phyloP scores from a whole-genome alignment of 2,329 filamentous ascomycete species.

The Colletotrichum simmondsii region DNA sequence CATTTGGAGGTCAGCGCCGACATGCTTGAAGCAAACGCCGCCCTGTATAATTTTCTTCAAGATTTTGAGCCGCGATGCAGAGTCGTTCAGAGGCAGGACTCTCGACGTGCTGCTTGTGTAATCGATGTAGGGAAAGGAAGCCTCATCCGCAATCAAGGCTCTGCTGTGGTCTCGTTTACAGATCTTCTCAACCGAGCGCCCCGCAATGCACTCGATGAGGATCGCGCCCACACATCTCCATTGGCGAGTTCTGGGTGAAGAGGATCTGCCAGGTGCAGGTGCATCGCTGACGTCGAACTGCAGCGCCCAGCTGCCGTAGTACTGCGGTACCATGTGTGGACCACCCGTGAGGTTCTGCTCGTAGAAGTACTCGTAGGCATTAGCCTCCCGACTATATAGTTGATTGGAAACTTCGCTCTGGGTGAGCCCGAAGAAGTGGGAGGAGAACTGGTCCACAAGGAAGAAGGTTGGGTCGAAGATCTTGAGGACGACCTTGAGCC shows the following conservation, averaged over 20 bases:
- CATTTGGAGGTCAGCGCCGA: no score
- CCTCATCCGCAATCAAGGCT: no score
- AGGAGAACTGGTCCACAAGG: background rate
- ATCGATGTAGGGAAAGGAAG: no score
- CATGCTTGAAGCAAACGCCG: background rate
- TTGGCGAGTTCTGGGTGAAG: background rate
- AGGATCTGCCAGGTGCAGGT: background rate
- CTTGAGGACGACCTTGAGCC: background rate
- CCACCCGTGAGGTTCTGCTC: background rate
- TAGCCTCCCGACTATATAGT: background rate
- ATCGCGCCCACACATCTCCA: background rate
- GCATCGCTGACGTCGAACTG: background rate
- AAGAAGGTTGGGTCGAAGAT: background rate
- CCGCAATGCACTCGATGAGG: constrained; percentile 1
- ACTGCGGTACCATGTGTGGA: background rate
- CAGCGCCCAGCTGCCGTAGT: background rate
- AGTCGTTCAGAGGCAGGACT: no score
- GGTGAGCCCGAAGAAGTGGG: no score
- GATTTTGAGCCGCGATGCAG: background rate
- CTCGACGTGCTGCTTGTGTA: no score
- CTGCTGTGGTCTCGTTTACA: background rate
- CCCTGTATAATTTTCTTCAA: background rate
- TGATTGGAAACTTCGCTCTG: background rate
- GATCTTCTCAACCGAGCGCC: background rate
- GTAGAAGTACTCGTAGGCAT: background rate